Percentiles rank a stretch among this genome's conserved stretches.
Evolutionary conservation across 805 yeast genomes (phyloP).

Genomic region (Pichia californica): DNA sequence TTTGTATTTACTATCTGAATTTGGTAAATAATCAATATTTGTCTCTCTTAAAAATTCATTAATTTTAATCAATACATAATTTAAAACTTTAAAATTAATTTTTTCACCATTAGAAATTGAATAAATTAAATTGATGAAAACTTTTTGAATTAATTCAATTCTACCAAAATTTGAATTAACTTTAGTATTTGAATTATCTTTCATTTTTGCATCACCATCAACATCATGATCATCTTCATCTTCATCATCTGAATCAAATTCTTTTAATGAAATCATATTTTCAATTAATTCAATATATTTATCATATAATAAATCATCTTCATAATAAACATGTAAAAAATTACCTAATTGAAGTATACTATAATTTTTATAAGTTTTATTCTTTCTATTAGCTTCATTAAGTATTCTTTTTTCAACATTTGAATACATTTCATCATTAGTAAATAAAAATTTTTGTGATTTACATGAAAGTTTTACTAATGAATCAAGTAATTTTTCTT

Average conservation of each 20-base stretch:
- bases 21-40: slow-evolving; percentile 6
- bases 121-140: neutral
- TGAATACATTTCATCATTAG: slow-evolving; percentile 27
- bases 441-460: slow-evolving; percentile 32
- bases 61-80: neutral
- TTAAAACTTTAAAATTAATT: neutral
- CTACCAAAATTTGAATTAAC: neutral
- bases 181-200: slow-evolving; percentile 7
- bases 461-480: slow-evolving; percentile 52
- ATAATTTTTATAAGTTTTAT: slow-evolving; percentile 53
- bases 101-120: slow-evolving; percentile 2
- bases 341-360: slow-evolving; percentile 49
- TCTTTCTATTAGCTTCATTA: slow-evolving; percentile 61
- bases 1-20: slow-evolving; percentile 12
- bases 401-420: slow-evolving; percentile 39
- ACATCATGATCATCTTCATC: slow-evolving; percentile 31
- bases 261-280: slow-evolving; percentile 11
- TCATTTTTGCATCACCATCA: slow-evolving; percentile 19
- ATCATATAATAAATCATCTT: slow-evolving; percentile 27
- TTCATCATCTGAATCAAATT: slow-evolving; percentile 31
- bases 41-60: neutral
- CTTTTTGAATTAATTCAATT: neutral
- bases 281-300: slow-evolving; percentile 33
- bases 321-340: slow-evolving; percentile 31
- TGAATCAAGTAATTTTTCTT: slow-evolving; percentile 68